These are phyloP conservation scores for Leucogyrophana mollusca DNA, from an alignment of 768 basidiomycete genomes.

Conservation along the genomic window DNA sequence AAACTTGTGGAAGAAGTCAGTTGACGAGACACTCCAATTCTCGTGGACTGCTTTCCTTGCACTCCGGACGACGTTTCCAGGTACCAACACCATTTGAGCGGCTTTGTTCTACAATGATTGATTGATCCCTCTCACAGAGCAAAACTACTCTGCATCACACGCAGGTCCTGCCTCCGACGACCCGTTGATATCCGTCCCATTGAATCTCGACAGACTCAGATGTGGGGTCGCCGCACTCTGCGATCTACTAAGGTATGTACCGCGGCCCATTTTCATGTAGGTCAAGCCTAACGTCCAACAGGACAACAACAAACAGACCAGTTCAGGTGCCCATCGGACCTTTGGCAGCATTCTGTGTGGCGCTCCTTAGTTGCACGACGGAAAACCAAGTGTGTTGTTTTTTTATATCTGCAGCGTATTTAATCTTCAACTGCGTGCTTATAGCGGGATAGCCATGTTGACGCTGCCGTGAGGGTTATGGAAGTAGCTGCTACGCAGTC, in stretches of 20 bases:
- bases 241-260: constrained; percentile 53
- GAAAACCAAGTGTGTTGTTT: constrained; percentile 47
- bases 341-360: constrained; percentile 50
- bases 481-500: constrained; percentile 45
- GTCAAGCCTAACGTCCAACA: constrained; percentile 25
- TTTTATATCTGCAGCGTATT: constrained; percentile 7
- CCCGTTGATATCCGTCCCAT: constrained; percentile 47
- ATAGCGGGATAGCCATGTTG: constrained; percentile 49
- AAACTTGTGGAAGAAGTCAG: constrained; percentile 69
- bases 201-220: constrained; percentile 61
- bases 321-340: constrained; percentile 70
- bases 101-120: neutral
- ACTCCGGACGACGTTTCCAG: constrained; percentile 59
- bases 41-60: constrained; percentile 61
- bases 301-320: constrained; percentile 56
- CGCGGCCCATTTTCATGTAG: neutral
- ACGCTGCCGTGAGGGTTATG: constrained; percentile 50
- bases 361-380: constrained; percentile 46
- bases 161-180: constrained; percentile 34
- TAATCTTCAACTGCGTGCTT: constrained; percentile 3
- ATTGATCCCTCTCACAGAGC: constrained; percentile 10
- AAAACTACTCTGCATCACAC: constrained; percentile 10
- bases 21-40: constrained; percentile 67
- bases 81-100: constrained; percentile 36
- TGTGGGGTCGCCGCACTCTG: constrained; percentile 50